A percentile compares a stretch with the other conserved stretches of the same genome.
phyloP scores from a whole-genome alignment of 768 basidiomycete species.

The Neoboletus brunneissimus region DNA sequence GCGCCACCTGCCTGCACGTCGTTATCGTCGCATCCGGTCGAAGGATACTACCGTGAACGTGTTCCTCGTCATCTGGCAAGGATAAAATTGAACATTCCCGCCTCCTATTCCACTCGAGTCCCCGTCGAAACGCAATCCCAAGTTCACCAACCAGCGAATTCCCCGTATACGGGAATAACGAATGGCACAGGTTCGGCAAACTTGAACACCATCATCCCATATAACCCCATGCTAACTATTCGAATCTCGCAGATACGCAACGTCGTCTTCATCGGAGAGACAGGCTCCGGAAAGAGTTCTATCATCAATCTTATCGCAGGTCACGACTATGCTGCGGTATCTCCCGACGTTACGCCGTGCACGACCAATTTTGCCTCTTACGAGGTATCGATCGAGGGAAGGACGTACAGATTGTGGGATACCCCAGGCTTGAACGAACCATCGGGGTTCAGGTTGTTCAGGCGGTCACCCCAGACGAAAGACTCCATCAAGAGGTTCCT shows the following conservation, averaged over 20 bases:
- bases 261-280: slow-evolving; percentile 37
- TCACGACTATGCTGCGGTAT: slow-evolving; percentile 20
- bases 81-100: neutral
- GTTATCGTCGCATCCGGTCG: neutral
- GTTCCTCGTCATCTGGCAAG: neutral
- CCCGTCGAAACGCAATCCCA: neutral
- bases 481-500: slow-evolving; percentile 32
- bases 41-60: neutral
- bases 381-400: slow-evolving; percentile 17
- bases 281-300: slow-evolving; percentile 39
- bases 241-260: slow-evolving; percentile 23
- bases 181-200: slow-evolving; percentile 8
- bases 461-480: neutral
- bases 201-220: neutral
- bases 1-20: neutral
- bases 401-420: slow-evolving; percentile 28
- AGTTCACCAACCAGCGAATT: neutral
- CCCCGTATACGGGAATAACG: neutral
- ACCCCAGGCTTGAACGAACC: slow-evolving; percentile 31
- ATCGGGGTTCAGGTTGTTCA: slow-evolving; percentile 6
- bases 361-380: slow-evolving; percentile 30
- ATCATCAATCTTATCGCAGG: slow-evolving; percentile 40
- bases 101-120: neutral
- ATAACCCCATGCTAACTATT: neutral
- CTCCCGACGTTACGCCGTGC: slow-evolving; percentile 30